These are phyloP conservation scores for Debaryomyces maramus DNA, from an alignment of 805 yeast species.

Conservation along the genomic window DNA sequence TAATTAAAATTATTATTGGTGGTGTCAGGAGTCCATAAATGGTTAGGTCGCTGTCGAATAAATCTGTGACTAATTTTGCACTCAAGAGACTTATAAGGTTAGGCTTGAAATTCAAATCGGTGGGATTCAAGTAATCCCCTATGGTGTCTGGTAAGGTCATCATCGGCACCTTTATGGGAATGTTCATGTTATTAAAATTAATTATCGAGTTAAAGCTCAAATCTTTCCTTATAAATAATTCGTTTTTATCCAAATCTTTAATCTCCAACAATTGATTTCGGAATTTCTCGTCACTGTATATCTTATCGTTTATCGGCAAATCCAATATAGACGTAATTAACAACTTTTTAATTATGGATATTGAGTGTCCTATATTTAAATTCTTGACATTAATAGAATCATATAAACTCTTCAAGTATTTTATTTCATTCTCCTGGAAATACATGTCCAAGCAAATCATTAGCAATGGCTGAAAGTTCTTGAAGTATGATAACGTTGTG, in stretches of 20 bases:
- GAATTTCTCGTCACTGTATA: conserved; percentile 40
- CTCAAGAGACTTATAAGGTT: conserved; percentile 36
- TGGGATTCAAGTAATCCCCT: conserved; percentile 47
- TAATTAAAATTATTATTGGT: conserved; percentile 35
- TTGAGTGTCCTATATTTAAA: conserved; percentile 21
- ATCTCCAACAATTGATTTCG: conserved; percentile 36
- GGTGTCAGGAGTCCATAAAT: conserved; percentile 57
- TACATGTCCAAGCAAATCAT: conserved; percentile 52
- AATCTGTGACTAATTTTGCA: conserved; percentile 33
- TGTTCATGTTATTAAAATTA: conserved; percentile 40
- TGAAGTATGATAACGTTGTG: conserved; percentile 52
- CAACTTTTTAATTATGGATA: conserved; percentile 35
- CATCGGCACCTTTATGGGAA: conserved; percentile 46
- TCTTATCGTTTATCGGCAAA: conserved; percentile 41
- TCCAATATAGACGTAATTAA: conserved; percentile 44
- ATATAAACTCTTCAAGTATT: conserved; percentile 28
- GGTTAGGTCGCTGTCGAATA: conserved; percentile 47
- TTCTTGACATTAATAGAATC: conserved; percentile 32
- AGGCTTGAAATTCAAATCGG: conserved; percentile 43
- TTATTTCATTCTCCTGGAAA: conserved; percentile 26
- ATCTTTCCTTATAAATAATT: conserved; percentile 43
- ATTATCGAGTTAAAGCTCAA: conserved; percentile 41
- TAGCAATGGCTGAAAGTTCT: conserved; percentile 58
- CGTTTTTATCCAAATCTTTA: conserved; percentile 24
- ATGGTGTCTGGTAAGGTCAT: conserved; percentile 40